Evolutionary conservation across 129 eudicot genomes (phyloP).

Genomic region (Rutidosis leptorrhynchoides): DNA sequence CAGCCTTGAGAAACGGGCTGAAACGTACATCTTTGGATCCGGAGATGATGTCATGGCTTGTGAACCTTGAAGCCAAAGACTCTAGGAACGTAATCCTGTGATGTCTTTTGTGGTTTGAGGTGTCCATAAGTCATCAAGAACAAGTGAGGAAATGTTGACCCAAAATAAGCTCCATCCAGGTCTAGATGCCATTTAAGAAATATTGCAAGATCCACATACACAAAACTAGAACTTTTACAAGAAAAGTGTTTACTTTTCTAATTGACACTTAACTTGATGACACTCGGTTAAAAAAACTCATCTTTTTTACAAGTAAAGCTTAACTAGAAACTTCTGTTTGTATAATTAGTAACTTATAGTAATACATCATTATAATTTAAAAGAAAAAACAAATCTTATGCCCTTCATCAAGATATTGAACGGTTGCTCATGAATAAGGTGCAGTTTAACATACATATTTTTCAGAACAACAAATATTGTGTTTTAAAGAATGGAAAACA

Average conservation of each 20-base stretch:
- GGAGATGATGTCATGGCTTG: slow-evolving; percentile 43
- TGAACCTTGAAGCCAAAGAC: slow-evolving; percentile 66
- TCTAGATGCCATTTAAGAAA: slow-evolving; percentile 42
- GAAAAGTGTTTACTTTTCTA: not conserved
- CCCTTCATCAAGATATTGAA: too few relatives aligned
- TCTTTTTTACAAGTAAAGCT: not conserved
- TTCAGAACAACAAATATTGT: too few relatives aligned
- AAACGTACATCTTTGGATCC: slow-evolving; percentile 23
- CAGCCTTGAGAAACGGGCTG: slow-evolving; percentile 12
- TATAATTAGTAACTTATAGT: not conserved
- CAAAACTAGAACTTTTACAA: not conserved
- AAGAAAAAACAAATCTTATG: too few relatives aligned
- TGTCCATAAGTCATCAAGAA: slow-evolving; percentile 58
- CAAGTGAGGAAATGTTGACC: slow-evolving; percentile 61
- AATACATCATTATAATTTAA: not conserved
- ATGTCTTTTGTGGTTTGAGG: slow-evolving; percentile 52
- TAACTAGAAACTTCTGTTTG: not conserved
- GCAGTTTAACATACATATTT: too few relatives aligned
- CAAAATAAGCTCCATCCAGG: slow-evolving; percentile 63
- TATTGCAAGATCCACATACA: slow-evolving; percentile 5
- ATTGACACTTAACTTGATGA: not conserved
- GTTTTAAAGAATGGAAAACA: too few relatives aligned
- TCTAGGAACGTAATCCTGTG: slow-evolving; percentile 50
- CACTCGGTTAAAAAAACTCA: not conserved
- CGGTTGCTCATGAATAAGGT: too few relatives aligned